These are phyloP conservation scores for Cruciata laevipes DNA, from an alignment of 257 asterid species.

Conservation along the genomic window DNA sequence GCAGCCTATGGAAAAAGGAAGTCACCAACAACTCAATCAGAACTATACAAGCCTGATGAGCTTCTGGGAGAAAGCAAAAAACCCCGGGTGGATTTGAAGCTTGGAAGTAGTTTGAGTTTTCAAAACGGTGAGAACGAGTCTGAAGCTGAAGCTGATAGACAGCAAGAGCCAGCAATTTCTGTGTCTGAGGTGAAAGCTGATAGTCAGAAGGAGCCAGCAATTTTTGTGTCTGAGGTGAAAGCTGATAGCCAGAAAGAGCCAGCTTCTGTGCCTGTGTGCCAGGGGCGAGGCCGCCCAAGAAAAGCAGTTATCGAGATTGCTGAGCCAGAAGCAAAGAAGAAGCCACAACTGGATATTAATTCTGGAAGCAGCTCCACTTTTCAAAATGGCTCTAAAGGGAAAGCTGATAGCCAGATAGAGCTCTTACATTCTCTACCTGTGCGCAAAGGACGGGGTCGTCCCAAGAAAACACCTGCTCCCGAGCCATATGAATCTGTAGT, in stretches of 20 bases:
- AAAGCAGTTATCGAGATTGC: not conserved
- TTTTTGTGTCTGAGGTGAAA: slow-evolving; percentile 13
- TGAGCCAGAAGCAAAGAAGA: not conserved
- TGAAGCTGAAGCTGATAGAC: slow-evolving; percentile 19
- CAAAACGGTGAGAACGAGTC: slow-evolving; percentile 19
- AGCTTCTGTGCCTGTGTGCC: not conserved
- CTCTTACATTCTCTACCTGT: too few species aligned
- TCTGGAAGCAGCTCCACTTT: not conserved
- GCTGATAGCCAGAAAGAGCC: slow-evolving; percentile 18
- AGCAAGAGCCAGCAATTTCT: not conserved
- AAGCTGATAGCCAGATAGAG: too few species aligned
- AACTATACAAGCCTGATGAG: slow-evolving; percentile 25
- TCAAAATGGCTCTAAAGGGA: not conserved
- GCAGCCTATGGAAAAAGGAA: slow-evolving; percentile 28
- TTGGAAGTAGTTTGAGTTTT: slow-evolving; percentile 26
- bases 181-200: slow-evolving; percentile 13
- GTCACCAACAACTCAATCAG: slow-evolving; percentile 25
- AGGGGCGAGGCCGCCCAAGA: not conserved
- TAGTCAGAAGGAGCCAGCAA: slow-evolving; percentile 15
- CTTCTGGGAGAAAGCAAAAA: slow-evolving; percentile 20
- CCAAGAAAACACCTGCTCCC: too few species aligned
- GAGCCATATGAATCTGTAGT: not conserved
- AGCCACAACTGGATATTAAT: not conserved
- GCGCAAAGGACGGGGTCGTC: not conserved
- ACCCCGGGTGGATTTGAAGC: slow-evolving; percentile 23